phyloP scores from a whole-genome alignment of 2,329 filamentous ascomycete species.

The Claviceps fusiformis region DNA sequence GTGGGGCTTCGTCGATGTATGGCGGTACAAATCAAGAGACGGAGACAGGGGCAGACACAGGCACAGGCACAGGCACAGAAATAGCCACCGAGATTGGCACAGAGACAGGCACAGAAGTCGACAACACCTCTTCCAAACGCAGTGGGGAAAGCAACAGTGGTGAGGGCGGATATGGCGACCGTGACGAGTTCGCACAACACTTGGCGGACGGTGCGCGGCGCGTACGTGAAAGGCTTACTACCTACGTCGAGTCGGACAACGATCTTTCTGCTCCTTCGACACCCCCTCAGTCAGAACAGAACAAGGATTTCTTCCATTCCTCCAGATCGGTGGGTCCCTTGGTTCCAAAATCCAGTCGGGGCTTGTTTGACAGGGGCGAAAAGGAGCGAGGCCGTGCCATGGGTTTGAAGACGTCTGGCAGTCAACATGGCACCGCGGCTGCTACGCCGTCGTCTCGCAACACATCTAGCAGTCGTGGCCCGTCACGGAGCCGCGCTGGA shows the following conservation, averaged over 20 bases:
- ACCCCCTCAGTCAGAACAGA: conserved; percentile 22
- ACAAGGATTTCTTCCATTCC: conserved; percentile 16
- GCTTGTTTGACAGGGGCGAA: conserved; percentile 37
- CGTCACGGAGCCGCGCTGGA: neutral
- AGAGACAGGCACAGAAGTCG: neutral
- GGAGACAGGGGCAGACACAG: conserved; percentile 3
- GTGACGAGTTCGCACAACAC: conserved; percentile 60
- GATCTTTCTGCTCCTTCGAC: conserved; percentile 17
- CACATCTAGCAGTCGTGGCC: conserved; percentile 10
- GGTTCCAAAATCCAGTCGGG: conserved; percentile 52
- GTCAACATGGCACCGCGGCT: conserved; percentile 30
- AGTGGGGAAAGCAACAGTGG: neutral
- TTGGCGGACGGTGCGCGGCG: conserved; percentile 56
- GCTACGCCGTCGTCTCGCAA: conserved; percentile 27
- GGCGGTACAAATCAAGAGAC: conserved; percentile 29
- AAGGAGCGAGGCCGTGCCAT: conserved; percentile 33
- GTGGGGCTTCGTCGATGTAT: conserved; percentile 70
- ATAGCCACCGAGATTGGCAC: too few species aligned
- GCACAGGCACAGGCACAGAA: too few species aligned
- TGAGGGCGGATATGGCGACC: conserved; percentile 25
- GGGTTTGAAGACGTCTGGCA: conserved; percentile 47
- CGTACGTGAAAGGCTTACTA: conserved; percentile 60
- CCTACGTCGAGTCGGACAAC: conserved; percentile 50
- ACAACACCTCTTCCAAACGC: neutral
- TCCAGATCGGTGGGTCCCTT: conserved; percentile 44